A percentile compares a stretch with the other conserved stretches of the same genome.
phyloP scores from a whole-genome alignment of 148 eudicot species.

The Bassia scoparia region DNA sequence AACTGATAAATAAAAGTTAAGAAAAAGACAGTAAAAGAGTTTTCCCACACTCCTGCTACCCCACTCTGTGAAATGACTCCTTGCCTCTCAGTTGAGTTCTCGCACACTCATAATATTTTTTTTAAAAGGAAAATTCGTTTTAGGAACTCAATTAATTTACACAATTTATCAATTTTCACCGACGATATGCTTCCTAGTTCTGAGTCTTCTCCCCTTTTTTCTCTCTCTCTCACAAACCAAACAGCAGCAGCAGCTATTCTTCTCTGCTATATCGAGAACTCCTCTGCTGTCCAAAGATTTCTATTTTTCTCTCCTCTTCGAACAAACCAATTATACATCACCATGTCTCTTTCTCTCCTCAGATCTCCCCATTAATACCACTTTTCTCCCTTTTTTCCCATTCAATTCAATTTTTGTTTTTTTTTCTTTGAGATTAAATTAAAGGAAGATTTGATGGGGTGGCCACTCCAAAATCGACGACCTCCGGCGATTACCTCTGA shows the following conservation, averaged over 20 bases:
- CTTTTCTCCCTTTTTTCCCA: neutral
- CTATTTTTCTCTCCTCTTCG: conserved; percentile 16
- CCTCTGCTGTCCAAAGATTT: conserved; percentile 47
- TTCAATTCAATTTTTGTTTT: neutral
- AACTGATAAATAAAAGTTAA: too few species aligned
- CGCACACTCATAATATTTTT: too few species aligned
- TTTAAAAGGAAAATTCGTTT: too few species aligned
- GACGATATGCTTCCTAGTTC: conserved; percentile 12
- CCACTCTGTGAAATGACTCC: too few species aligned
- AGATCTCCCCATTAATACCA: neutral
- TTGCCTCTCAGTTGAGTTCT: too few species aligned
- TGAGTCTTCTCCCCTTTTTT: conserved; percentile 4
- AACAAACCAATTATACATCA: neutral
- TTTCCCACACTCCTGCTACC: too few species aligned
- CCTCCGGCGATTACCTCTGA: conserved; percentile 80
- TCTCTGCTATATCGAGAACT: conserved; percentile 35
- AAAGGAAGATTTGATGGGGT: conserved; percentile 53
- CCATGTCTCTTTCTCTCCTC: neutral
- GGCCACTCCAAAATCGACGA: conserved; percentile 83
- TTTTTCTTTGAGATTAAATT: neutral
- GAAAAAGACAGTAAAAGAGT: too few species aligned
- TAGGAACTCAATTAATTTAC: too few species aligned
- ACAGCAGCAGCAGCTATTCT: conserved; percentile 10
- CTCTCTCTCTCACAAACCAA: too few species aligned
- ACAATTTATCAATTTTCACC: too few species aligned